A percentile compares a stretch with the other conserved stretches of the same genome.
phyloP scores from a whole-genome alignment of 2,329 filamentous ascomycete species.

The Venturia pyrina region DNA sequence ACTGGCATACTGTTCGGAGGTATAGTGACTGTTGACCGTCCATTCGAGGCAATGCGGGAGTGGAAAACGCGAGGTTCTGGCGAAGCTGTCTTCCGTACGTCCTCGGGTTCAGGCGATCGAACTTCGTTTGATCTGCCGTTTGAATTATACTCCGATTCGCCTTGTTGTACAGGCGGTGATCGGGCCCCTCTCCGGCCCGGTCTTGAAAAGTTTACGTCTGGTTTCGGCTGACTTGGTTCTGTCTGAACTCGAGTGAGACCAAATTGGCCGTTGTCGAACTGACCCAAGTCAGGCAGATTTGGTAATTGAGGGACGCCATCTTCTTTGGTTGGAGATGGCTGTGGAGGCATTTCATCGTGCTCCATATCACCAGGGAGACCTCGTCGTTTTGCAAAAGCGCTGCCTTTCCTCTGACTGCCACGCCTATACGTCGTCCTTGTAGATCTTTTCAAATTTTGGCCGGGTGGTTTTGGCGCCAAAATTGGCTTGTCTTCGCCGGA shows the following conservation, averaged over 20 bases:
- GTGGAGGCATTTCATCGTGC: conserved; percentile 28
- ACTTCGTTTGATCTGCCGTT: conserved; percentile 11
- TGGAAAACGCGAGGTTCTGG: conserved; percentile 41
- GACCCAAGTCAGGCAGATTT: conserved; percentile 21
- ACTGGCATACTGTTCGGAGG: conserved; percentile 33
- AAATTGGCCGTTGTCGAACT: conserved; percentile 26
- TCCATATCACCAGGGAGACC: conserved; percentile 3
- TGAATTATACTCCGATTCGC: conserved; percentile 18
- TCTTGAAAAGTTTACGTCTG: conserved; percentile 49
- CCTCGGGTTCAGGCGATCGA: conserved; percentile 18
- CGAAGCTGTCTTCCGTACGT: conserved; percentile 24
- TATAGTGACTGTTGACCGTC: conserved; percentile 43
- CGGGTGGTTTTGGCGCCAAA: conserved; percentile 61
- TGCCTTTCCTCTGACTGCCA: conserved; percentile 73
- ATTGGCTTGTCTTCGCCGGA: conserved; percentile 71
- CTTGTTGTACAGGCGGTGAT: conserved; percentile 13
- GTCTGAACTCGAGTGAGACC: conserved; percentile 55
- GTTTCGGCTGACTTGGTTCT: conserved; percentile 45
- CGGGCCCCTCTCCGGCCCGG: conserved; percentile 27
- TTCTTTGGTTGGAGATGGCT: conserved; percentile 34
- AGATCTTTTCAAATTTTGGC: conserved; percentile 75
- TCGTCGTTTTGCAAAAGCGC: conserved; percentile 48
- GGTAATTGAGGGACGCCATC: conserved; percentile 29
- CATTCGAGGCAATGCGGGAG: conserved; percentile 46
- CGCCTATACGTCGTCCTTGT: conserved; percentile 87